Evolutionary conservation across 2,329 filamentous ascomycete species (phyloP).

Genomic region (Diaporthe humulicola): DNA sequence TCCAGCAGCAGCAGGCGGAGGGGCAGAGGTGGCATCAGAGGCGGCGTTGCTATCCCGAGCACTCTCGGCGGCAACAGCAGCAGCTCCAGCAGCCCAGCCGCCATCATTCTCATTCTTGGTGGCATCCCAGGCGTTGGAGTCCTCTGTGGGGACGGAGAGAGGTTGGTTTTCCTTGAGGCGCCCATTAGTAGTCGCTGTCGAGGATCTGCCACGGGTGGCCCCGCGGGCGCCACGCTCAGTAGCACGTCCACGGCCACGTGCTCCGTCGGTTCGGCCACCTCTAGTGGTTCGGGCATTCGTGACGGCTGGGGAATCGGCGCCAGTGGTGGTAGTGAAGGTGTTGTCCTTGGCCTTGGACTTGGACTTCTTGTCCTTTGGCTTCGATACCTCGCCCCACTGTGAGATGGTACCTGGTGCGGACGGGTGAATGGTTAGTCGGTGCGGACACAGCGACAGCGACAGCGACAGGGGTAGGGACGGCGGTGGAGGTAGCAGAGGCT

Average conservation of each 20-base stretch:
- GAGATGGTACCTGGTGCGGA: slow-evolving; percentile 75
- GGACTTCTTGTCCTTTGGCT: slow-evolving; percentile 80
- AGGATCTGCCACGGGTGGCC: slow-evolving; percentile 74
- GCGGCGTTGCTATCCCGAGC: slow-evolving; percentile 59
- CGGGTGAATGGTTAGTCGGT: slow-evolving; percentile 35
- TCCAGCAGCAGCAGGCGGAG: slow-evolving; percentile 55
- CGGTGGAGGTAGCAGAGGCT: neutral
- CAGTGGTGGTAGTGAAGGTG: slow-evolving; percentile 62
- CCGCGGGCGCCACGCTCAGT: slow-evolving; percentile 73
- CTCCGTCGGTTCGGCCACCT: slow-evolving; percentile 74
- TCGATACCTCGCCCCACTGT: slow-evolving; percentile 88
- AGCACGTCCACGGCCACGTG: slow-evolving; percentile 72
- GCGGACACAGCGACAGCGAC: slow-evolving; percentile 32
- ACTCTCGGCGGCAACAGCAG: slow-evolving; percentile 47
- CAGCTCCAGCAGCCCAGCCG: slow-evolving; percentile 42
- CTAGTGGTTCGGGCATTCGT: slow-evolving; percentile 63
- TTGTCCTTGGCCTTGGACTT: slow-evolving; percentile 80
- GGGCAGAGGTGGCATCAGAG: slow-evolving; percentile 49
- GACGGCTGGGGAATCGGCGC: slow-evolving; percentile 60
- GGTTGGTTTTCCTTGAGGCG: slow-evolving; percentile 68
- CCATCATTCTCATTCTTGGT: slow-evolving; percentile 55
- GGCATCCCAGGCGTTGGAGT: slow-evolving; percentile 74
- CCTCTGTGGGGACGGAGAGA: slow-evolving; percentile 77
- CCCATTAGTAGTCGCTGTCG: slow-evolving; percentile 70
- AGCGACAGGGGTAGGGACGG: neutral